Base-by-base conservation (phyloP, 2,329 filamentous ascomycete genomes). In the Pseudocercospora fuligena region DNA sequence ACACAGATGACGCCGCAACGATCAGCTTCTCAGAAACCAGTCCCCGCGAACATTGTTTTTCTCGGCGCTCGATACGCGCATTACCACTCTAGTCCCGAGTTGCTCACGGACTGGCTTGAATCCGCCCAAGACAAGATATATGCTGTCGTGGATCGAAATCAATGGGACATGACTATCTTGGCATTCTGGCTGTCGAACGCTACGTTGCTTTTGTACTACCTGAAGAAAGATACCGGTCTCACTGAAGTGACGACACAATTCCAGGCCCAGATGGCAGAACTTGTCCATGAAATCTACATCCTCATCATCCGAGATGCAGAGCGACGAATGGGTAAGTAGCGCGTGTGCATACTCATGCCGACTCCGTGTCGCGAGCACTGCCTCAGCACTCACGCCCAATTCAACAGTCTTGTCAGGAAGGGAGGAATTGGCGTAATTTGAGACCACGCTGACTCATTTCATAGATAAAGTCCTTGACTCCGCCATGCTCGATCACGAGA, bases 131-230 rank as follows among this genome's bases (percentile, higher is more conserved):
- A 97, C 75, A 95, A 94, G 80, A 98, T 99, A 74, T 98, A 98
- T 76, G 90, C 93, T 66, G 93, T 97, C 31, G 93, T 99, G n/a
- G 95, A 98, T 79, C 88, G 88, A 68, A 90, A 94, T 76, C 95
- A 99, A 77, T 98, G 95, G 95, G 95, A 99, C 77, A 99, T 99
- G 95, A 99, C 95, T 0, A 97, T 99, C 72, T 84, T 99, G 43
- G 95, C 95, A 2, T 99, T 99, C 77, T 99, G 95, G 95, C 93
- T 97, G 75, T 98, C 95, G 1, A 99, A 99, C 78, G 93, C 93
- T 8, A 99, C 95, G 0, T 82, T 99, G 46, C 82, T 99, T n/a
- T 83, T 98, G 61, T 94, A 99, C 79, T 99, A 99, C 77, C 84
- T 99, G 62, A 97, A 97, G 78, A 99, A 99, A 80, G 95, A 99